A percentile compares a stretch with the other conserved stretches of the same genome.
These are phyloP conservation scores for Chaetothyriales sp. DNA, from an alignment of 2,329 filamentous ascomycete genomes.

Conservation along the genomic window DNA sequence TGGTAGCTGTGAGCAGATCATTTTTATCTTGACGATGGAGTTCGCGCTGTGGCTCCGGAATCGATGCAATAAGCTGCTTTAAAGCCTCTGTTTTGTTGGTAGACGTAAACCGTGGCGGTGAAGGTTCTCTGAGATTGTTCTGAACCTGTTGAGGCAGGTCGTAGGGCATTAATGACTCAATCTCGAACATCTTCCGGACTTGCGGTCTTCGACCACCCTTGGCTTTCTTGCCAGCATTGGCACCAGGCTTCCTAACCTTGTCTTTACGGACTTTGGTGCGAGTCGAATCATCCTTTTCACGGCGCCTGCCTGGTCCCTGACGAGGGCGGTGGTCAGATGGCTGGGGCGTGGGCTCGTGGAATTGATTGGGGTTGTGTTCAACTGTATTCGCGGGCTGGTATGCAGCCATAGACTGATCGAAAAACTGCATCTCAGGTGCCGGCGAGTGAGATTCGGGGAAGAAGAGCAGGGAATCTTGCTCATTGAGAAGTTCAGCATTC, in stretches of 20 bases:
- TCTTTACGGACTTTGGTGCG: background rate
- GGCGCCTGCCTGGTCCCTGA: background rate
- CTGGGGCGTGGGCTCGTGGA: background rate
- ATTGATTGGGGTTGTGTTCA: background rate
- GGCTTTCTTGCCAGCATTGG: background rate
- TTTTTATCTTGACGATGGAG: conserved; percentile 17
- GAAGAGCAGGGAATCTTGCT: conserved; percentile 11
- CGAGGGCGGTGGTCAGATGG: background rate
- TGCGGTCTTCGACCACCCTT: background rate
- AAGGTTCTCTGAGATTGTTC: conserved; percentile 17
- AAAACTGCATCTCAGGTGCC: background rate
- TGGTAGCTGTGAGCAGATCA: conserved; percentile 18
- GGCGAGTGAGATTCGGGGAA: conserved; percentile 5
- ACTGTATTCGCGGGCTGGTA: background rate
- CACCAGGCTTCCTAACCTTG: background rate
- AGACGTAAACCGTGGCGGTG: conserved; percentile 17
- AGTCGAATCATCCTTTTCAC: too few relatives aligned
- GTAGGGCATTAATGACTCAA: conserved; percentile 12
- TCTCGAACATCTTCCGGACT: conserved; percentile 9
- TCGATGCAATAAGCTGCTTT: conserved; percentile 20
- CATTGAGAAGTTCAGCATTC: conserved; percentile 1
- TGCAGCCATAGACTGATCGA: background rate
- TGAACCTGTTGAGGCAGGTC: background rate
- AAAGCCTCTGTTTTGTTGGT: conserved; percentile 20
- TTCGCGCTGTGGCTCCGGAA: conserved; percentile 18